Base-by-base conservation (phyloP, 2,329 filamentous ascomycete species). In the Xylariaceae sp. region DNA sequence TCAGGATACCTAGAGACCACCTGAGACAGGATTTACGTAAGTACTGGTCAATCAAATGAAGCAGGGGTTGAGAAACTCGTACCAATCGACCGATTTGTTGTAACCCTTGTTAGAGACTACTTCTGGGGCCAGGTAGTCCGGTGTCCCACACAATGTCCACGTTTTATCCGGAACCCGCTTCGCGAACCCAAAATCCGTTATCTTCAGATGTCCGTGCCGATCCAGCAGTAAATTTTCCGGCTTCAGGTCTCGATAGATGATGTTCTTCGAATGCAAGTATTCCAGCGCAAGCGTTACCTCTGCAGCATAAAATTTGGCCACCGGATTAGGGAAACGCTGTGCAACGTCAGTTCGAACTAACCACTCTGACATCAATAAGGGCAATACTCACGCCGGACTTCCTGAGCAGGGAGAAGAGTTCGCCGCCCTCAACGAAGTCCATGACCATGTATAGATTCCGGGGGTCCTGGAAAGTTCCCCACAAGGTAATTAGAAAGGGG, bases 391-490 rank as follows among this genome's bases (percentile, higher is more conserved):
- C 79, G 78, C 91, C 83, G 74, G 91, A 97, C 68, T 98, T 97
- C 56, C 93, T 79, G 56, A 98, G 72, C 57, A 98, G 69, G 53
- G 91, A 97, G 65, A 98, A 98, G 41, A 98, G 75, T 73, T 98
- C 93, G 59, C 93, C 93, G 54, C 93, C 93, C 68, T 98, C 93
- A 40, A 98, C 91, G 71, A 98, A 98, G 66, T 98, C 93, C 93
- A 98, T 98, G 58, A 98, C 93, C 93, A 98, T 98, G 78, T 98
- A 98, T 28, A 98, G 73, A 63, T 96, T 97, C 69, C 83, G 89
- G 38, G 83, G 79, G 60, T 98, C 93, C 64, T 97, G 91, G 66
- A 97, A 98, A 9, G 93, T 98, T 44, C 93, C 93, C 93, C 93
- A 98, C 31, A 98, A 74, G 2, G 93, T 98, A 62, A 98, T 93